Evolutionary conservation across 148 eudicot species (phyloP), one percentile per base, ranked within the genome.

Genomic region (Selenicereus undatus): DNA sequence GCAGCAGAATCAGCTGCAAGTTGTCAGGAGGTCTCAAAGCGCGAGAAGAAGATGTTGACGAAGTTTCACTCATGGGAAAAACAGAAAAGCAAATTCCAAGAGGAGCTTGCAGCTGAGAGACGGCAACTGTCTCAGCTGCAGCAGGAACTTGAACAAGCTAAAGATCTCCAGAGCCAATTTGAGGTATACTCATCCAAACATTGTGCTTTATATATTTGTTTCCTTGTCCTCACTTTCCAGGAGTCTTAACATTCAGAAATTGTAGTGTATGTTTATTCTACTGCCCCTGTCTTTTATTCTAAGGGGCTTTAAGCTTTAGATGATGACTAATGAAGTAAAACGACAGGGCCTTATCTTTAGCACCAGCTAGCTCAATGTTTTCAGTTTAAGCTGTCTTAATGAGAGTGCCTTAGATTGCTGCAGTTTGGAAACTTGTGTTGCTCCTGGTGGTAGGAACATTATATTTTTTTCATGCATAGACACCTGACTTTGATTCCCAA

Each of bases 41-140:
- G 95, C 69, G 98, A 93, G 91, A 91, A 90, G 78, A 84, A 85
- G 88, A 89, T 95, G 9, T 80, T 92, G 79, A 81, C 81, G 88
- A 89, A 90, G 82, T 83, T 87, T 85, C 93, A 89, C 75, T 88
- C 90, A 7, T 90, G 95, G 99, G 99, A 92, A 86, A 96, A 90
- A 86, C 88, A 92, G 84, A 93, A 93, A 84, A 65, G 79, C 43
- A 26, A 85, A 76, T 86, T 87, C 20, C 97, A 88, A 84, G 98
- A 96, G 88, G 97, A 93, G 84, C 91, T 93, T 76, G 87, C 79
- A 4, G 88, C 87, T n/a, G 95, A 91, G 83, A 92, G 81, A 76
- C 88, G 84, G 18, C 92, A 88, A 83, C 79, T 85, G 77, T 78
- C 85, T 10, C 86, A 88, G 82, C 87, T 96, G 81, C 88, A 89